Evolutionary conservation across 2,329 filamentous ascomycete species (phyloP).

Genomic region (Nigrospora oryzae): DNA sequence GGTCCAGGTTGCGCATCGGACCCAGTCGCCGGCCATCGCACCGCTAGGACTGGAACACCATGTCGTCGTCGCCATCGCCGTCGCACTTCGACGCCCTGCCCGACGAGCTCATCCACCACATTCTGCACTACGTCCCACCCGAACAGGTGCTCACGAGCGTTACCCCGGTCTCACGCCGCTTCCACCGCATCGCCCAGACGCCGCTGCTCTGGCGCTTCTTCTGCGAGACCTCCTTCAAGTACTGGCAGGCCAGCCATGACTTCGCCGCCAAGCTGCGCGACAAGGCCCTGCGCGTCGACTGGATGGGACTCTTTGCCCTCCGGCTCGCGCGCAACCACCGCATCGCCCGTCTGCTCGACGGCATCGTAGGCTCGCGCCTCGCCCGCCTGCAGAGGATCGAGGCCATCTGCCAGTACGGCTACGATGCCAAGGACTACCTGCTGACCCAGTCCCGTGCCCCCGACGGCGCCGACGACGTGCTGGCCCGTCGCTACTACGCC

Average conservation of each 20-base stretch:
- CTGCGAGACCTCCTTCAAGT: slow-evolving; percentile 60
- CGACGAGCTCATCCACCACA: slow-evolving; percentile 76
- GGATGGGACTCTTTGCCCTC: slow-evolving; percentile 61
- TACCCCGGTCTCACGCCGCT: slow-evolving; percentile 50
- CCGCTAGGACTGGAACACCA: no score
- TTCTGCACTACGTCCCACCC: slow-evolving; percentile 57
- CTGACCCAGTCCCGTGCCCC: slow-evolving; percentile 53
- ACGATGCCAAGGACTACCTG: slow-evolving; percentile 83
- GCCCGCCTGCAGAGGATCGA: slow-evolving; percentile 63
- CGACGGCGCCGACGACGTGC: slow-evolving; percentile 58
- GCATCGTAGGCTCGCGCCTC: slow-evolving; percentile 62
- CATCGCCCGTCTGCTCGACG: slow-evolving; percentile 51
- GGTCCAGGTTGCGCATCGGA: no score
- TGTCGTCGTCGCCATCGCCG: slow-evolving; percentile 10
- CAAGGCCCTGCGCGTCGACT: slow-evolving; percentile 52
- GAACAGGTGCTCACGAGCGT: slow-evolving; percentile 41
- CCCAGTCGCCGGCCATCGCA: no score
- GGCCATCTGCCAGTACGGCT: slow-evolving; percentile 63
- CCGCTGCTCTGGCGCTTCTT: slow-evolving; percentile 73
- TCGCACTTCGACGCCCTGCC: slow-evolving; percentile 47
- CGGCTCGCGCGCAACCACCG: slow-evolving; percentile 44
- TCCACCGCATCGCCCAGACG: slow-evolving; percentile 59
- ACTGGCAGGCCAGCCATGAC: slow-evolving; percentile 65
- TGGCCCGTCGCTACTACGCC: slow-evolving; percentile 71
- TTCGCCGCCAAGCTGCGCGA: slow-evolving; percentile 46